Evolutionary conservation across 2,329 filamentous ascomycete species (phyloP).

Genomic region (Sclerotiophoma versabilis): DNA sequence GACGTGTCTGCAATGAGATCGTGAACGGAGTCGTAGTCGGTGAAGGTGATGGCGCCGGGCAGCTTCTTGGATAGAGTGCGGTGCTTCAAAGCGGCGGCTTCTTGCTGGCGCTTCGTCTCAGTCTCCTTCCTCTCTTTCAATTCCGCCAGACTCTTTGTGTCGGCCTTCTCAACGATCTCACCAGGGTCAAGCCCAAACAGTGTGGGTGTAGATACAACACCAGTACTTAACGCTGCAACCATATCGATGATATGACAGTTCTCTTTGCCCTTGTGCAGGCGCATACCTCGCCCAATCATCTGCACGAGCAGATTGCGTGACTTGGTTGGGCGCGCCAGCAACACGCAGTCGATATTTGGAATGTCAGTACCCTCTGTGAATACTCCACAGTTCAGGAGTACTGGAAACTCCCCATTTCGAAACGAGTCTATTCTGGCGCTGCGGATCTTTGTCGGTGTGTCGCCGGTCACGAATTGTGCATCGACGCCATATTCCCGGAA

Average conservation of each 20-base stretch:
- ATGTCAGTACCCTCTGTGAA: slow-evolving; percentile 99
- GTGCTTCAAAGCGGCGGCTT: slow-evolving; percentile 74
- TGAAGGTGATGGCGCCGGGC: slow-evolving; percentile 72
- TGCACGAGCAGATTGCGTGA: slow-evolving; percentile 94
- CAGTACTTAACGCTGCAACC: slow-evolving; percentile 83
- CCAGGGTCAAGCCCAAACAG: slow-evolving; percentile 90
- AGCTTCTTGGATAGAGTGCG: slow-evolving; percentile 28
- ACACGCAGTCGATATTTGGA: slow-evolving; percentile 92
- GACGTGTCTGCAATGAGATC: slow-evolving; percentile 86
- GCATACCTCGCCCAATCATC: slow-evolving; percentile 96
- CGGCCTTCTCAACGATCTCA: slow-evolving; percentile 74
- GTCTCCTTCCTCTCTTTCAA: slow-evolving; percentile 59
- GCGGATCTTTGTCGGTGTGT: slow-evolving; percentile 74
- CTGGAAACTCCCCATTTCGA: slow-evolving; percentile 76
- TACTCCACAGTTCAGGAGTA: slow-evolving; percentile 92
- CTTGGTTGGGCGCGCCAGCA: slow-evolving; percentile 85
- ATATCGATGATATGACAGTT: slow-evolving; percentile 97
- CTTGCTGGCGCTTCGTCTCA: slow-evolving; percentile 50
- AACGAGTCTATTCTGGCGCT: slow-evolving; percentile 77
- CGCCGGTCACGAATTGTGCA: slow-evolving; percentile 84
- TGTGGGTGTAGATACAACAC: slow-evolving; percentile 89
- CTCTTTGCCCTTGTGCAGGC: slow-evolving; percentile 78
- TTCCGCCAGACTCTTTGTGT: slow-evolving; percentile 66
- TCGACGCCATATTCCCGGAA: slow-evolving; percentile 83
- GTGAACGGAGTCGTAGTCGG: slow-evolving; percentile 89